A percentile compares a stretch with the other conserved stretches of the same genome.
Conservation (phyloP, 257 asterid species). For the Nicotiana tomentosiformis region DNA sequence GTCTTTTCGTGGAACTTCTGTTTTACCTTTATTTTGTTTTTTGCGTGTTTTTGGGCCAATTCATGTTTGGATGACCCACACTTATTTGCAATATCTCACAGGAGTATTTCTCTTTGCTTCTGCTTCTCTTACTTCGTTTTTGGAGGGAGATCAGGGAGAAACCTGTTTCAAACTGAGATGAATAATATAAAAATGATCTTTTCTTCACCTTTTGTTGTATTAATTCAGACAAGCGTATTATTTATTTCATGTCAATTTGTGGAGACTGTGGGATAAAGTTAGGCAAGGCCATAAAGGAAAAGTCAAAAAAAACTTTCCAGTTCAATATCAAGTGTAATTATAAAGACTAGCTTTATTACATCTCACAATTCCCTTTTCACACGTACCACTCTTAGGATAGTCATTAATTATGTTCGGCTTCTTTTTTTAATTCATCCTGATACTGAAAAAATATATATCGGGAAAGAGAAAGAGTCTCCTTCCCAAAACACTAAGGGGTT, state of each 20-base stretch:
- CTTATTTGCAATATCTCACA: neutral
- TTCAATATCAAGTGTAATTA: neutral
- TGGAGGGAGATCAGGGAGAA: neutral
- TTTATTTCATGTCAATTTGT: conserved; percentile 11
- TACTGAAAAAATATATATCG: neutral
- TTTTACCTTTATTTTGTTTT: too few relatives aligned
- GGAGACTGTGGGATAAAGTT: conserved; percentile 20
- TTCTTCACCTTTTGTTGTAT: neutral
- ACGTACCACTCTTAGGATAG: neutral
- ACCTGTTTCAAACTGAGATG: neutral
- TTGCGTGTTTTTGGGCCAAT: neutral
- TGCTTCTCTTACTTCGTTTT: neutral
- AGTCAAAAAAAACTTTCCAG: neutral
- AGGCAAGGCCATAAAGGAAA: conserved; percentile 13
- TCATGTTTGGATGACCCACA: neutral
- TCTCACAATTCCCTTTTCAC: conserved; percentile 1
- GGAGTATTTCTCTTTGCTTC: neutral
- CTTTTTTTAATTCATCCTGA: neutral
- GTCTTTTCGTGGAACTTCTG: neutral
- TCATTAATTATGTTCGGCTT: neutral
- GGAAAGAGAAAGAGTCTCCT: too few relatives aligned
- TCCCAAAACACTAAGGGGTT: too few relatives aligned
- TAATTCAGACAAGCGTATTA: neutral
- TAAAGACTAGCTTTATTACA: neutral
- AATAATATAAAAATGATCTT: neutral